phyloP scores from a whole-genome alignment of 257 asterid species.

The Fraxinus quadrangulata region DNA sequence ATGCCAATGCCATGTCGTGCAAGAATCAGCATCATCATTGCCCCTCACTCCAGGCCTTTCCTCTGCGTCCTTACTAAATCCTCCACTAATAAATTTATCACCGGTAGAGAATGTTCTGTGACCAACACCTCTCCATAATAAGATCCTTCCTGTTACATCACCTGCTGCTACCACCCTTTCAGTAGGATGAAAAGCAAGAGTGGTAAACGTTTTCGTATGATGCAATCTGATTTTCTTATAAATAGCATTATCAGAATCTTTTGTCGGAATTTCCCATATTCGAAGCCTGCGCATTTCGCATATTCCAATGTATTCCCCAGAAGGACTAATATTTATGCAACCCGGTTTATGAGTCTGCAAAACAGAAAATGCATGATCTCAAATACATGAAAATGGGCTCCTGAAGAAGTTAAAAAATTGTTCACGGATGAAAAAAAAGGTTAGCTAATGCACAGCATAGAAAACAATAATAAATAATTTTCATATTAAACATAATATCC shows the following conservation, averaged over 20 bases:
- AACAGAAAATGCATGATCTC: constrained; percentile 15
- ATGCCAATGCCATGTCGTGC: constrained; percentile 99
- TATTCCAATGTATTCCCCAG: constrained; percentile 69
- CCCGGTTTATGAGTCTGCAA: constrained; percentile 55
- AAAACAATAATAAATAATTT: background rate
- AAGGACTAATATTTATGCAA: constrained; percentile 51
- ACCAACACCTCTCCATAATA: constrained; percentile 93
- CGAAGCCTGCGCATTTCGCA: constrained; percentile 61
- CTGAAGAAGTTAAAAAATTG: constrained; percentile 10
- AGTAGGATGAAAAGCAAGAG: constrained; percentile 91
- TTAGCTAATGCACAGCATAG: background rate
- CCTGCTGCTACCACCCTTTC: constrained; percentile 89
- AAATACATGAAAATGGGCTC: constrained; percentile 9
- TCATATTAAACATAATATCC: background rate
- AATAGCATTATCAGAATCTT: constrained; percentile 53
- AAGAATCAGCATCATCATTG: constrained; percentile 76
- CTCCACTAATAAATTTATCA: constrained; percentile 36
- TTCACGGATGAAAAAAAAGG: background rate
- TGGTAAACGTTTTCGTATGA: constrained; percentile 72
- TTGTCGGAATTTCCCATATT: constrained; percentile 78
- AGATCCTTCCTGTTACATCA: constrained; percentile 85
- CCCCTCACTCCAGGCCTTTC: constrained; percentile 83
- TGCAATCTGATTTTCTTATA: constrained; percentile 65
- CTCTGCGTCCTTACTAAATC: constrained; percentile 40
- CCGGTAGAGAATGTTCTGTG: constrained; percentile 33